Percentiles rank a stretch among this genome's conserved stretches.
These are phyloP conservation scores for Comarum palustre DNA, from an alignment of 306 rosid species.

Conservation along the genomic window DNA sequence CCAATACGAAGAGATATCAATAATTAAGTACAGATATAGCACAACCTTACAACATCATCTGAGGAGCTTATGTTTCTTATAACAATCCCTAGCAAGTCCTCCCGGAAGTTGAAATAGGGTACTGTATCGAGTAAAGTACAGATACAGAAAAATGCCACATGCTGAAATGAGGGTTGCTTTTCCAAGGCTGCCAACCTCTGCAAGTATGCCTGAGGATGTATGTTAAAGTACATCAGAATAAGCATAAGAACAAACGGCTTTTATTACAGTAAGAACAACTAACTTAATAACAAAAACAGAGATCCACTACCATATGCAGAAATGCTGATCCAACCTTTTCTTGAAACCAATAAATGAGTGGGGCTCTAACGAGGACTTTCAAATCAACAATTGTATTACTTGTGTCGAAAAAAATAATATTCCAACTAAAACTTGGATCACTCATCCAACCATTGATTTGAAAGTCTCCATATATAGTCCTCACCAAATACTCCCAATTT, in stretches of 20 bases:
- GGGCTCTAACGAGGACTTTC: not conserved
- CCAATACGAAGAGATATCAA: not conserved
- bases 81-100: constrained; percentile 66
- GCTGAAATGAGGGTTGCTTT: constrained; percentile 58
- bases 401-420: not conserved
- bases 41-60: constrained; percentile 67
- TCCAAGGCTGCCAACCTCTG: constrained; percentile 69
- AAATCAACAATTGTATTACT: not conserved
- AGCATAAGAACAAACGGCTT: constrained; percentile 3
- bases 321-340: not conserved
- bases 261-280: not conserved
- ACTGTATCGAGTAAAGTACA: constrained; percentile 80
- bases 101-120: constrained; percentile 85
- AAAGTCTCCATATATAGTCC: not conserved
- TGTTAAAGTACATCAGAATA: constrained; percentile 7
- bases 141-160: constrained; percentile 68
- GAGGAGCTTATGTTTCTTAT: constrained; percentile 70
- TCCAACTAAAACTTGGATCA: not conserved
- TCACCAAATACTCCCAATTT: not conserved
- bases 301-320: not conserved
- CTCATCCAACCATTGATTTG: not conserved
- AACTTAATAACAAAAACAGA: not conserved
- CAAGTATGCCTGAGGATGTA: constrained; percentile 58
- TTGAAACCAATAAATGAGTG: not conserved
- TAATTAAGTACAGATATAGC: constrained; percentile 20